Base-by-base conservation (phyloP, 306 rosid genomes). In the Quercus wislizeni region DNA sequence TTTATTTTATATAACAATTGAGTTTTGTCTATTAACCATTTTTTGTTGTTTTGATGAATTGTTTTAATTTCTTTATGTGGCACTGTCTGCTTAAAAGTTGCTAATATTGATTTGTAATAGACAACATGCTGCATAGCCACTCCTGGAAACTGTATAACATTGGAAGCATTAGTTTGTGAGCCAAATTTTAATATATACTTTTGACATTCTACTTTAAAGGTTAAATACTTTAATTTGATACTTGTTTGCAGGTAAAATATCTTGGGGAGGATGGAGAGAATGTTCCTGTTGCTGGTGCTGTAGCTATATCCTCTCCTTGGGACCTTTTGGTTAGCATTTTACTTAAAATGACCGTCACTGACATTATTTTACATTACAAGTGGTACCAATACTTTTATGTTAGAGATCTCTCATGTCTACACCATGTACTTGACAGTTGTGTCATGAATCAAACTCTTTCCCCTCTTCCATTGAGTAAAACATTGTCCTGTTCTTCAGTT, bases 191-290 rank as follows among this genome's bases (percentile, higher is more conserved):
- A 31, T 4, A 27, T 28, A 69, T 41, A 52, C 1, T 28, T 61
- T 15, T 20, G 51, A 33, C 72, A 35, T 33, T 67, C n/a, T 35
- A 35, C 25, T 49, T 49, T 12, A 18, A 33, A 35, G 72, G 9
- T 51, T 33, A 63, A 21, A 63, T 3, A 14, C 81, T 76, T 74
- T 75, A 55, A 73, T 74, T 83, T 78, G 77, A 71, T 80, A 28
- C 27, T 61, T 75, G 35, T 27, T 78, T 87, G 85, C 87, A 95
- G 99, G 89, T 92, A 76, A 95, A 95, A 75, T 93, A 86, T 88
- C 96, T 95, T 55, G 99, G 97, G 55, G 99, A 95, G 92, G 94
- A 91, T 54, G 96, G 99, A n/a, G 91, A 88, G 71, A 81, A 89
- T 76, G 57, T 85, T 81, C 99, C 99, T 56, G 76, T 90, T 74